Evolutionary conservation across 2,329 filamentous ascomycete genomes (phyloP).

Genomic region (Penicillium rolfsii): DNA sequence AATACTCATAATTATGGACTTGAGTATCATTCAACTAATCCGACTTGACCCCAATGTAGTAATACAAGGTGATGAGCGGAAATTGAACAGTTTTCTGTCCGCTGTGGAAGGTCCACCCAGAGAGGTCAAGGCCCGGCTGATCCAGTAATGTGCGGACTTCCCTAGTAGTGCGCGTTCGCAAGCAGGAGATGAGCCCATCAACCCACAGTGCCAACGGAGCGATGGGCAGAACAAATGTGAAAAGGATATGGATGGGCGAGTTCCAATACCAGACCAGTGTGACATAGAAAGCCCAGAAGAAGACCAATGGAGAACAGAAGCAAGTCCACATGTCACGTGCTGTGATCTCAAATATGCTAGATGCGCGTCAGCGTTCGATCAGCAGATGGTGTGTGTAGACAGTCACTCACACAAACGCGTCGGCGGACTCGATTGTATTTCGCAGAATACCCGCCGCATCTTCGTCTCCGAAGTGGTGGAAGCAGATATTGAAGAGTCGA

Average conservation of each 20-base stretch:
- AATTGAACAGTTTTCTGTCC: background rate
- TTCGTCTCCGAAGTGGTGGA: background rate
- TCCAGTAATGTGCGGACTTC: background rate
- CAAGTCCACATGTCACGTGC: background rate
- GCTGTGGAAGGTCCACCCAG: background rate
- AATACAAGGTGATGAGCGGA: constrained; percentile 1
- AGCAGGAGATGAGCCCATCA: background rate
- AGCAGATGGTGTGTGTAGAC: background rate
- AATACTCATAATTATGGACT: too few relatives aligned
- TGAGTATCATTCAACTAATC: background rate
- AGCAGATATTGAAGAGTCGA: background rate
- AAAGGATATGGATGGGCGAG: background rate
- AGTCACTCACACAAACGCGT: background rate
- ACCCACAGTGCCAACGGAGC: background rate
- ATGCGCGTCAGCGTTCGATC: background rate
- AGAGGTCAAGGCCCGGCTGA: background rate
- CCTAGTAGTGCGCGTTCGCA: background rate
- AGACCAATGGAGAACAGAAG: background rate
- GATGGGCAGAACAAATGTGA: background rate
- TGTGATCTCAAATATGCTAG: background rate
- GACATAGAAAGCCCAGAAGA: background rate
- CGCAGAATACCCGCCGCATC: background rate
- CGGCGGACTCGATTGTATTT: background rate
- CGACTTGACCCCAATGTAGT: background rate
- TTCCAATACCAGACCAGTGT: background rate